Conservation (phyloP, 2,329 filamentous ascomycete species). For the Nemania abortiva region DNA sequence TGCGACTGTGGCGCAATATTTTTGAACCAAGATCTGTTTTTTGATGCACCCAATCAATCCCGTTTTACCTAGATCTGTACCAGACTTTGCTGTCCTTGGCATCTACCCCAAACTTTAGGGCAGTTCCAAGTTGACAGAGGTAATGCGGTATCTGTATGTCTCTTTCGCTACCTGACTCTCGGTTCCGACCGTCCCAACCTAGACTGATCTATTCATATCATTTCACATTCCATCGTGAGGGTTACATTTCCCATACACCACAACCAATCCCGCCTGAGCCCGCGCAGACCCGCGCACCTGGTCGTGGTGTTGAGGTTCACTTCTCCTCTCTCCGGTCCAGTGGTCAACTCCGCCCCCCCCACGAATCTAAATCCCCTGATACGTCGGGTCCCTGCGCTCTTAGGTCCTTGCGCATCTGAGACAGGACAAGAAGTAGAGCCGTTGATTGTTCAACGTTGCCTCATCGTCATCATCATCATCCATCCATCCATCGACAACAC, state of each 20-base stretch:
- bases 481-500: slow-evolving; percentile 20
- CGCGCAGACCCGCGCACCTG: slow-evolving; percentile 23
- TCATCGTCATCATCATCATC: not conserved
- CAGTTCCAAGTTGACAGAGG: no score
- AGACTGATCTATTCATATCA: slow-evolving; percentile 17
- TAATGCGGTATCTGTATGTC: no score
- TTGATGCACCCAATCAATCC: no score
- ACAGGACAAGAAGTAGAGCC: slow-evolving; percentile 27
- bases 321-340: slow-evolving; percentile 3
- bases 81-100: no score
- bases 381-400: not conserved
- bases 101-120: no score
- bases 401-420: slow-evolving; percentile 23
- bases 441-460: not conserved
- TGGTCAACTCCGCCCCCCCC: slow-evolving; percentile 9
- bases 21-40: no score
- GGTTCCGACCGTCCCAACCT: slow-evolving; percentile 30
- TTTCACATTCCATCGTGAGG: not conserved
- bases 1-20: no score
- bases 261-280: not conserved
- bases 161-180: slow-evolving; percentile 4
- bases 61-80: no score
- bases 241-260: slow-evolving; percentile 4
- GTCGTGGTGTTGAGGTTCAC: slow-evolving; percentile 14
- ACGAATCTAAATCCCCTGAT: slow-evolving; percentile 25